Conservation (phyloP, 495 filamentous ascomycete species). For the Chaetomium fimeti region DNA sequence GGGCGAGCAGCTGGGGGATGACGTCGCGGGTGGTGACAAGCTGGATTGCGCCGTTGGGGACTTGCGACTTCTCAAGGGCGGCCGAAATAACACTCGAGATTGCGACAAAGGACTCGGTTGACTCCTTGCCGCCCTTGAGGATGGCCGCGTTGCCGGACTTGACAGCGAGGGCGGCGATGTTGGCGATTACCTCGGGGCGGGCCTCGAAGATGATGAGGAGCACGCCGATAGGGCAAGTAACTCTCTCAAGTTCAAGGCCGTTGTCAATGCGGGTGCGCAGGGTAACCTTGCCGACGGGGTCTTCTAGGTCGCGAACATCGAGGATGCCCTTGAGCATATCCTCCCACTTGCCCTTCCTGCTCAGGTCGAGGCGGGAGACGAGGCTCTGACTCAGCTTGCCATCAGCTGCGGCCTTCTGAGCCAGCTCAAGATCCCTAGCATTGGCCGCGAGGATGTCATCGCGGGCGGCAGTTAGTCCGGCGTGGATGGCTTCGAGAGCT, state of each 20-base stretch:
- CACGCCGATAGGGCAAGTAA: constrained; percentile 92
- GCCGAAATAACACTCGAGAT: constrained; percentile 83
- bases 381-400: constrained; percentile 80
- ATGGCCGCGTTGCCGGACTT: constrained; percentile 98
- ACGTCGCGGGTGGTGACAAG: constrained; percentile 89
- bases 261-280: constrained; percentile 86
- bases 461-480: constrained; percentile 63
- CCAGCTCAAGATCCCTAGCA: constrained; percentile 70
- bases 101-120: constrained; percentile 83
- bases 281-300: constrained; percentile 87
- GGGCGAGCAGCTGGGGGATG: constrained; percentile 76
- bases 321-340: constrained; percentile 97
- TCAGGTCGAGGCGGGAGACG: constrained; percentile 85
- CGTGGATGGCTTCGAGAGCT: constrained; percentile 78
- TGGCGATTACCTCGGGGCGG: constrained; percentile 96
- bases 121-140: constrained; percentile 96
- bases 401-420: constrained; percentile 65
- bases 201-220: constrained; percentile 98
- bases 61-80: constrained; percentile 70
- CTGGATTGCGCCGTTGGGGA: constrained; percentile 85
- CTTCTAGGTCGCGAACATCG: constrained; percentile 79
- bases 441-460: constrained; percentile 83
- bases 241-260: constrained; percentile 75
- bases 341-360: constrained; percentile 85
- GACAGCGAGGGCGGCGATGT: constrained; percentile 93